These are phyloP conservation scores for Hymenoscyphus linearis DNA, from an alignment of 2,329 filamentous ascomycete genomes.

Conservation along the genomic window DNA sequence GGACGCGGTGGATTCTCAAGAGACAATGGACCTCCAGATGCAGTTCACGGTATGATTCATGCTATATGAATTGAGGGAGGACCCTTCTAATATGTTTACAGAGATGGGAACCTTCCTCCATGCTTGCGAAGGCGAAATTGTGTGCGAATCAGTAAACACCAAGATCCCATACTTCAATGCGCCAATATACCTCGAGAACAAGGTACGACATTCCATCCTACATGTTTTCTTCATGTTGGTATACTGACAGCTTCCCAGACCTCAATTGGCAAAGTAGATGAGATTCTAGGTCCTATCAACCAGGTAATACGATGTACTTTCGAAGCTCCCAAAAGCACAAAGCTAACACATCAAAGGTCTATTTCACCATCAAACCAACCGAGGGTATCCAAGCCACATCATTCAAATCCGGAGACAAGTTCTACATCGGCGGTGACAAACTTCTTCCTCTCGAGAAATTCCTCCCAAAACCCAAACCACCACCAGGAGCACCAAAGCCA, in stretches of 20 bases:
- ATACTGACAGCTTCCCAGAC: slow-evolving; percentile 45
- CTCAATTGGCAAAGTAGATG: slow-evolving; percentile 92
- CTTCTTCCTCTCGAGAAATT: slow-evolving; percentile 93
- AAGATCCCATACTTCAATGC: slow-evolving; percentile 99
- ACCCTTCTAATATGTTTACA: slow-evolving; percentile 30
- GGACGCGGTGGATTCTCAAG: slow-evolving; percentile 58
- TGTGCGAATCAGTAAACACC: slow-evolving; percentile 89
- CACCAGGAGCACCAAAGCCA: slow-evolving; percentile 61
- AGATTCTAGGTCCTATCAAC: slow-evolving; percentile 95
- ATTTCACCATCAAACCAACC: slow-evolving; percentile 95
- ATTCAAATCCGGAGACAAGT: slow-evolving; percentile 96
- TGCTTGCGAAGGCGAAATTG: slow-evolving; percentile 94
- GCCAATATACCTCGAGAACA: slow-evolving; percentile 98
- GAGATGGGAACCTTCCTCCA: slow-evolving; percentile 96
- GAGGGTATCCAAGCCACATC: slow-evolving; percentile 92
- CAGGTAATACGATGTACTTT: slow-evolving; percentile 41
- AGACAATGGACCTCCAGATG: slow-evolving; percentile 57
- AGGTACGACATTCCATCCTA: slow-evolving; percentile 46
- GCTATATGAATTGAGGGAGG: slow-evolving; percentile 10
- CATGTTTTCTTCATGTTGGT: not conserved
- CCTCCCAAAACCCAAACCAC: slow-evolving; percentile 84
- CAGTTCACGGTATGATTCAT: slow-evolving; percentile 46
- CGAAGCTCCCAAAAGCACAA: not conserved
- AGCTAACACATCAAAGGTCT: slow-evolving; percentile 47
- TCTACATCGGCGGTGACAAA: slow-evolving; percentile 94